Conservation (phyloP, 2,329 filamentous ascomycete genomes). For the Cryphonectria radicalis region DNA sequence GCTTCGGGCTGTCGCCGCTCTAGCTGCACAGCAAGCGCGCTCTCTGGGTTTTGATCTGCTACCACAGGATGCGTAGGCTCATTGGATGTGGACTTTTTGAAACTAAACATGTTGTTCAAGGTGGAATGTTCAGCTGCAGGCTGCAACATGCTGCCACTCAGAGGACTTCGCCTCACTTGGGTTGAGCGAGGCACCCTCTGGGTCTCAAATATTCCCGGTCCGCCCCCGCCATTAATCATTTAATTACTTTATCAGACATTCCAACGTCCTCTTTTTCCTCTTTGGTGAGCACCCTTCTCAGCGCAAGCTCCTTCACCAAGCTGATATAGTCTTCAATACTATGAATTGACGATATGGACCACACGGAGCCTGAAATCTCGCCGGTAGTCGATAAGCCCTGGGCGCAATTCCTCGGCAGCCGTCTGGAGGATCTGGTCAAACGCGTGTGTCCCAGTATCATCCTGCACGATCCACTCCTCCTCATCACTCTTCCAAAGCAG, state of each 20-base stretch:
- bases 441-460: not conserved
- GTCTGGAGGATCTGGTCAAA: not conserved
- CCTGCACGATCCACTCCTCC: not conserved
- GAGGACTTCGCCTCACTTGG: not conserved
- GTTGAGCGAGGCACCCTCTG: not conserved
- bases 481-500: not conserved
- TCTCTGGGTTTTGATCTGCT: not conserved
- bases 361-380: not conserved
- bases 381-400: not conserved
- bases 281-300: not conserved
- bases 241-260: not conserved
- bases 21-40: not conserved
- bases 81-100: not conserved
- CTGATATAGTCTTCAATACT: not conserved
- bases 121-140: not conserved
- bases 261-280: not conserved
- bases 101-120: not conserved
- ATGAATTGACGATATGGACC: not conserved
- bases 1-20: not conserved
- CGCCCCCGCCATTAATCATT: not conserved
- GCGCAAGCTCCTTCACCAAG: not conserved
- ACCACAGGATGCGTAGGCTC: not conserved
- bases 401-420: conserved; percentile 1
- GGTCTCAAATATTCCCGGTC: not conserved
- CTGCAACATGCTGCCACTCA: not conserved